phyloP scores from a whole-genome alignment of 257 asterid species.

The Fraxinus americana region DNA sequence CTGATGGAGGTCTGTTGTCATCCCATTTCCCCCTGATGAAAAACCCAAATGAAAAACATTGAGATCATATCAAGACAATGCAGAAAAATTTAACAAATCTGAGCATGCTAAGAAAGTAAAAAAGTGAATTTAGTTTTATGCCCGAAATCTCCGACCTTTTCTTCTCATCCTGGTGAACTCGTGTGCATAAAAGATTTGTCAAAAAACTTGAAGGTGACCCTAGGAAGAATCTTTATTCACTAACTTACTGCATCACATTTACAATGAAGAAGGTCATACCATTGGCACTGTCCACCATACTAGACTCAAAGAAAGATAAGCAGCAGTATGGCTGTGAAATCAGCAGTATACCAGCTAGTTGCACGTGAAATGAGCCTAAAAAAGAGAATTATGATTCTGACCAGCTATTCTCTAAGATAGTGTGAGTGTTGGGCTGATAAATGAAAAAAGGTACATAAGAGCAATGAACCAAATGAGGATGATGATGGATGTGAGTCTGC shows the following conservation, averaged over 20 bases:
- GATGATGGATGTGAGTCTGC: not conserved
- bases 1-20: slow-evolving; percentile 48
- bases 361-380: not conserved
- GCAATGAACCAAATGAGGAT: not conserved
- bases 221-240: not conserved
- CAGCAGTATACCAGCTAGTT: not conserved
- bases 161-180: not conserved
- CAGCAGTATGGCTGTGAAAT: no score
- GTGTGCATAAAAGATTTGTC: not conserved
- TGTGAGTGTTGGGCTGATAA: not conserved
- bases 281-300: no score
- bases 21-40: slow-evolving; percentile 53
- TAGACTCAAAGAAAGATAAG: no score
- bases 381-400: not conserved
- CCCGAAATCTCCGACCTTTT: not conserved
- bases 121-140: not conserved
- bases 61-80: not conserved
- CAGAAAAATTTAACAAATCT: not conserved
- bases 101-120: not conserved
- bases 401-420: not conserved
- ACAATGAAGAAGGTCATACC: not conserved
- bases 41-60: not conserved
- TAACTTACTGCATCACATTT: not conserved
- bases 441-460: no score
- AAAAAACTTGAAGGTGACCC: not conserved